Conservation (phyloP, 2,329 filamentous ascomycete genomes). For the Amauroascus niger region DNA sequence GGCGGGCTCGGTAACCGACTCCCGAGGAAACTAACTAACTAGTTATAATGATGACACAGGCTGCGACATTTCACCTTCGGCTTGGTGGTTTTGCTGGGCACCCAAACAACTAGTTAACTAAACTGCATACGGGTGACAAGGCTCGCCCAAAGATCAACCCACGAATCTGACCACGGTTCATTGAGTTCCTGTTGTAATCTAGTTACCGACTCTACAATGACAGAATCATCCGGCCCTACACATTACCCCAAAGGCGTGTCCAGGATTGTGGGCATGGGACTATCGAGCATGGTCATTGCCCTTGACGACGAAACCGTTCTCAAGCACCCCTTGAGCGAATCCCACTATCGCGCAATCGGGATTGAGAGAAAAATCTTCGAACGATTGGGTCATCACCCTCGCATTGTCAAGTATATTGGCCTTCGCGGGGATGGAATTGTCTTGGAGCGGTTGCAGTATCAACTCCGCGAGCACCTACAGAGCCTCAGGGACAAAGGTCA, state of each 20-base stretch:
- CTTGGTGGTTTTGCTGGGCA: too few species aligned
- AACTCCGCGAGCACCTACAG: neutral
- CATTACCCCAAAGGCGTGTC: neutral
- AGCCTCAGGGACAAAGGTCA: neutral
- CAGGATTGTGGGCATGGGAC: neutral
- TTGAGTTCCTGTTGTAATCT: too few species aligned
- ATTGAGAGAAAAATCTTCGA: neutral
- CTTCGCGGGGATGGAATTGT: neutral
- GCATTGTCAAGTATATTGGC: neutral
- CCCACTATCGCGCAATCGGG: neutral
- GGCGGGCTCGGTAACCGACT: too few species aligned
- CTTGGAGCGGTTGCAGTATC: conserved; percentile 4
- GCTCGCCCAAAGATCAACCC: too few species aligned
- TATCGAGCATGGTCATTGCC: neutral
- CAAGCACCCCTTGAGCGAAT: neutral
- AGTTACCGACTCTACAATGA: too few species aligned
- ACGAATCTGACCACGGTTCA: too few species aligned
- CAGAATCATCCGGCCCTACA: too few species aligned
- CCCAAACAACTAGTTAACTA: too few species aligned
- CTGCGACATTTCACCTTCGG: too few species aligned
- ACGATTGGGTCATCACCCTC: neutral
- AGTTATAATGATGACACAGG: too few species aligned
- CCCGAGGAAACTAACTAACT: too few species aligned
- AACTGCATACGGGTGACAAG: too few species aligned
- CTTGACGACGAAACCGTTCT: neutral